Percentiles rank a stretch among this genome's conserved stretches.
Evolutionary conservation across 371 early-diverging fungal genomes (phyloP).

Genomic region (Fennellomyces sp.): DNA sequence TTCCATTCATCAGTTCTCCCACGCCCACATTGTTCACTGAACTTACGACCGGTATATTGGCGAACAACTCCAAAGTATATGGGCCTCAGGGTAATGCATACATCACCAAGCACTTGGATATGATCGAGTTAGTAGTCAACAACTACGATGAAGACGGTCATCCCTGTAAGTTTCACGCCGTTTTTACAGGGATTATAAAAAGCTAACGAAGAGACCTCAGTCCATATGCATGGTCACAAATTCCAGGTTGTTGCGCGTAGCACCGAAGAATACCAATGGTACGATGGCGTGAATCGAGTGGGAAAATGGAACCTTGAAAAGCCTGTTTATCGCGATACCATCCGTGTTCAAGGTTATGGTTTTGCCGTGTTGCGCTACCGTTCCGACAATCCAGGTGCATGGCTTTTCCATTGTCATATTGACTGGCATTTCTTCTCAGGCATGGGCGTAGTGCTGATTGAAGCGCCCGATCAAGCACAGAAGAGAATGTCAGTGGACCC

Average conservation of each 20-base stretch:
- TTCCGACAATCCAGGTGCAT: slow-evolving; percentile 78
- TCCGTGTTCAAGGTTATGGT: slow-evolving; percentile 56
- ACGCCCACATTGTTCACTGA: slow-evolving; percentile 69
- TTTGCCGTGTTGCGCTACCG: slow-evolving; percentile 68
- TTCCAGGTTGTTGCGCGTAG: slow-evolving; percentile 73
- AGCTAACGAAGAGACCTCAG: background rate
- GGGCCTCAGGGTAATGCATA: slow-evolving; percentile 59
- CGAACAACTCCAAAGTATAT: slow-evolving; percentile 54
- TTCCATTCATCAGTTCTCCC: slow-evolving; percentile 60
- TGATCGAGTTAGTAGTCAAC: slow-evolving; percentile 54
- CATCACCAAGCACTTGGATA: slow-evolving; percentile 48
- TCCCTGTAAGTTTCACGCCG: slow-evolving; percentile 50
- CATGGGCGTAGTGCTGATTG: slow-evolving; percentile 62
- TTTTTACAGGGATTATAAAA: background rate
- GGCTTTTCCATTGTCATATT: slow-evolving; percentile 81
- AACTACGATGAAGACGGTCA: slow-evolving; percentile 69
- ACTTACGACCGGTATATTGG: slow-evolving; percentile 54
- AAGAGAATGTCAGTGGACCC: slow-evolving; percentile 37
- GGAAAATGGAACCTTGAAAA: slow-evolving; percentile 36
- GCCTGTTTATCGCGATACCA: slow-evolving; percentile 71
- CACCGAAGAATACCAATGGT: slow-evolving; percentile 20
- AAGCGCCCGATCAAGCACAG: slow-evolving; percentile 66
- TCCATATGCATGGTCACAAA: slow-evolving; percentile 84
- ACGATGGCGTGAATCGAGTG: slow-evolving; percentile 28
- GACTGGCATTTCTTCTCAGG: slow-evolving; percentile 77